Base-by-base conservation (phyloP, 208 protist species). In the Trypanosoma melophagium region DNA sequence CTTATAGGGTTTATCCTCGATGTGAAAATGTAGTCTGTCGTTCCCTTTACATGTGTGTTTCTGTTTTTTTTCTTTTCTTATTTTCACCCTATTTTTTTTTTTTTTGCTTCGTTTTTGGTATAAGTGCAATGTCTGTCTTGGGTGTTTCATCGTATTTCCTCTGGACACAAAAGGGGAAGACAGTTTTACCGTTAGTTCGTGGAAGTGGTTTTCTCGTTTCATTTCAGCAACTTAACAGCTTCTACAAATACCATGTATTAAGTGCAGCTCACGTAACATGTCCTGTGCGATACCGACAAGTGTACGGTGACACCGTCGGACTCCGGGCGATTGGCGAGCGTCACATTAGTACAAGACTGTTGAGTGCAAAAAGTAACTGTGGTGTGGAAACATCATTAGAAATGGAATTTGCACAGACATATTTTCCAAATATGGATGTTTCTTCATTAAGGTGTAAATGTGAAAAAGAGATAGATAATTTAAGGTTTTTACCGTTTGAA, bases 121-220 rank as follows among this genome's bases (percentile, higher is more conserved):
- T 5, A 35, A 22, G 28, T 21, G 1, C 47, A 45, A 93, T 94
- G 89, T 88, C 80, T 12, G 74, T 87, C 21, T 63, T 93, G 40
- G 87, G 85, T 52, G 63, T 96, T 7, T 96, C 87, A 0, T 94
- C 87, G 0, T 96, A 96, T 71, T 94, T 96, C 79, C 64, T 96
- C 12, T 93, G 87, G 86, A 94, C 90, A 7, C 86, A 92, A 53
- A 96, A 96, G 68, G 90, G 90, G 1, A 78, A 79, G 44, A 96
- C 90, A 22, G 72, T 86, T 60, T 77, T 96, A 35, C 90, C 90
- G 17, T 67, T 96, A 12, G 83, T 93, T 25, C 87, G 90, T 2
- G 90, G 90, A 12, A 93, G 86, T 70, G 90, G 90, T 44, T 96
- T 96, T 59, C 60, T 93, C 24, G 70, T 93, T 14, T 49, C 62